phyloP scores from a whole-genome alignment of 345 rosid genomes.

The Lagerstroemia speciosa region DNA sequence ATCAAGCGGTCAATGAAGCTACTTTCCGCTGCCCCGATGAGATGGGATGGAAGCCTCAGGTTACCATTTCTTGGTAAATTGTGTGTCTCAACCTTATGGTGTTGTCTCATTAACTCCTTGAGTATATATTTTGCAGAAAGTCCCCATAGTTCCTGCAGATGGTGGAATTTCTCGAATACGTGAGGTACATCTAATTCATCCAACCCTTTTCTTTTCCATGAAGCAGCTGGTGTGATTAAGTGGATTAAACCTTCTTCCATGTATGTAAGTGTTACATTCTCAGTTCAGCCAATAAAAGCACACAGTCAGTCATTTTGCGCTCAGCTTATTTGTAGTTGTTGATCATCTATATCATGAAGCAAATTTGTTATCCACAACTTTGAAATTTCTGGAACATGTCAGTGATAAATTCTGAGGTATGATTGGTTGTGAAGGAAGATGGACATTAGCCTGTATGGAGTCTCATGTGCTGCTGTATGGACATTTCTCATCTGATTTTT shows the following conservation, averaged over 20 bases:
- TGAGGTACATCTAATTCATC: conserved; percentile 40
- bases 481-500: background rate
- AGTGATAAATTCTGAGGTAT: background rate
- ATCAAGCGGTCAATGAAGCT: conserved; percentile 95
- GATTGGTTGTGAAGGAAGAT: background rate
- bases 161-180: conserved; percentile 64
- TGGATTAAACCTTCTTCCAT: background rate
- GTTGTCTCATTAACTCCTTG: conserved; percentile 4
- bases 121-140: conserved; percentile 48
- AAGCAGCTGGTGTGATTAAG: background rate
- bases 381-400: background rate
- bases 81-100: background rate
- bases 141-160: conserved; percentile 67
- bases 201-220: background rate
- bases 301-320: no score
- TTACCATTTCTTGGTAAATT: conserved; percentile 16
- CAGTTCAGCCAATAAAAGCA: background rate
- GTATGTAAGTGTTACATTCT: background rate
- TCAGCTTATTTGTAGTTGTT: no score
- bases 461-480: background rate
- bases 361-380: background rate
- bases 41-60: conserved; percentile 99
- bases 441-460: background rate
- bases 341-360: background rate
- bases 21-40: conserved; percentile 96